Conservation (phyloP, 2,329 filamentous ascomycete species). For the Basipetospora chlamydospora region DNA sequence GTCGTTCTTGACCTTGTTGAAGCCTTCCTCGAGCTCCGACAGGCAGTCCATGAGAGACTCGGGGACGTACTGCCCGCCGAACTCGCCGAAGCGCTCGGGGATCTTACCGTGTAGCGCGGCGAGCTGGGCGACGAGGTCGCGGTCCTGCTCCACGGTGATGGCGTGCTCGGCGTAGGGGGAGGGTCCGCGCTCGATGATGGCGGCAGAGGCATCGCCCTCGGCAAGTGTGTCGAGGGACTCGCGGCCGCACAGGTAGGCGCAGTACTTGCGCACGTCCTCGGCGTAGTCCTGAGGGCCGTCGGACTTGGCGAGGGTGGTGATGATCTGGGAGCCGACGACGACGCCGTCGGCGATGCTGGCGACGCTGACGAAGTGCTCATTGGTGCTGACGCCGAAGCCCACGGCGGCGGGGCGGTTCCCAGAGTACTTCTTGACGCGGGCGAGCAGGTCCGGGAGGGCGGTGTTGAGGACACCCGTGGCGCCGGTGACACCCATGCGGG, state of each 20-base stretch:
- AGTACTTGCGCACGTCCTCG: constrained; percentile 74
- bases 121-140: constrained; percentile 64
- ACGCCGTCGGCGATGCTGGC: constrained; percentile 80
- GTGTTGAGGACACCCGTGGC: constrained; percentile 71
- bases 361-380: constrained; percentile 82
- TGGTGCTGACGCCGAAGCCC: constrained; percentile 90
- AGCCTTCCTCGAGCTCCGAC: constrained; percentile 77
- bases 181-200: constrained; percentile 40
- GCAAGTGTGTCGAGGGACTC: constrained; percentile 10
- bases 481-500: constrained; percentile 90
- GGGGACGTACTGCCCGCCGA: constrained; percentile 93
- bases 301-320: constrained; percentile 62
- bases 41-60: constrained; percentile 97
- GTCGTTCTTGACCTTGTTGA: constrained; percentile 75
- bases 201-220: constrained; percentile 17
- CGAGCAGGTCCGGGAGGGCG: constrained; percentile 66
- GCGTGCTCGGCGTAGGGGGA: constrained; percentile 40
- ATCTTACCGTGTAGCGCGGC: constrained; percentile 68
- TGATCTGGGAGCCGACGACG: constrained; percentile 91
- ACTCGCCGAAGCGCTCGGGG: constrained; percentile 83
- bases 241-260: constrained; percentile 49
- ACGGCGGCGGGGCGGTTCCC: constrained; percentile 82
- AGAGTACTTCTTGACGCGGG: constrained; percentile 81
- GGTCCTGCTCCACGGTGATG: constrained; percentile 38
- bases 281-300: constrained; percentile 39